Evolutionary conservation across 768 basidiomycete genomes (phyloP), one percentile per base, ranked within the genome.

Genomic region (Suillus subaureus): DNA sequence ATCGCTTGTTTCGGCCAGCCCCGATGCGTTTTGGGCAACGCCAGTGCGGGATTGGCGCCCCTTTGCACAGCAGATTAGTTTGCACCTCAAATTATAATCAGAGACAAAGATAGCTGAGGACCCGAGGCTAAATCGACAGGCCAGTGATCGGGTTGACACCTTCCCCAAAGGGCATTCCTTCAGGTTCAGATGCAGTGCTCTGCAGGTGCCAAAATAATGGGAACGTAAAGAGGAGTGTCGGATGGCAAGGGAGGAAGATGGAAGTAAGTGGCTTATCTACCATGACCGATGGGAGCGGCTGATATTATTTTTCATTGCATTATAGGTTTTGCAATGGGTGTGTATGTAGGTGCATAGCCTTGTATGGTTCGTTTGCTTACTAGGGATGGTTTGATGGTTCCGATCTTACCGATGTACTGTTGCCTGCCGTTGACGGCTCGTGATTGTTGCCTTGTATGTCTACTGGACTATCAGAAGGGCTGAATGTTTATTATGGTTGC

Each of bases 241-340:
- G 97, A 1, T 98, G 96, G 96, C 94, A 97, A 79, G 89, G 93
- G 23, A 81, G 96, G 65, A 99, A 99, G 79, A 94, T 97, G 93
- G 95, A 97, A 87, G 92, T 94, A 72, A 63, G 89, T 79, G 31
- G 47, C 21, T 28, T 57, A 33, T 45, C 18, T 67, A 12, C 49
- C 57, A n/a, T 18, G 65, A 42, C 21, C 62, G 28, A 23, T 12
- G 39, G 23, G 26, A 64, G 26, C 21, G 16, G 37, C 66, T 64
- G 28, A 42, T 69, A 26, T 51, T 11, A n/a, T n/a, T n/a, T 49
- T 64, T 56, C 47, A 40, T 62, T 15, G 55, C 49, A 47, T 67
- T 43, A 31, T 65, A 92, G 91, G 82, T 98, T 33, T 76, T 99
- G 66, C 90, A 42, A 92, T 71, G 97, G 95, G 6, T 83, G 91